Percentiles rank a stretch among this genome's conserved stretches.
These are phyloP conservation scores for Gracilaria domingensis DNA, from an alignment of 23 red algal species.

Conservation along the genomic window DNA sequence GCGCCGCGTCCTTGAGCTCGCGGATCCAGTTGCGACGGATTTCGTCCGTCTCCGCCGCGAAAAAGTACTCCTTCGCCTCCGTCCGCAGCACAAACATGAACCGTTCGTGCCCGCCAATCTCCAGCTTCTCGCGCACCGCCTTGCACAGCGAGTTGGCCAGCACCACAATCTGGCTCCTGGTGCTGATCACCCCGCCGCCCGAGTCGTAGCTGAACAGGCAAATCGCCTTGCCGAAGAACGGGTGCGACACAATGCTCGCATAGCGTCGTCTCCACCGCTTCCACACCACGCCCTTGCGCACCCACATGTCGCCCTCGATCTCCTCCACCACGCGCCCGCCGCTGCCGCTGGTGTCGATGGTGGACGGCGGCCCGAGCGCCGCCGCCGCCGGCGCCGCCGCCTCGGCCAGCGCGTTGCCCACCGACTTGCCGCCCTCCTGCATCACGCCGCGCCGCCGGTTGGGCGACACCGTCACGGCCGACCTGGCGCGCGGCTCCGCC, in stretches of 20 bases:
- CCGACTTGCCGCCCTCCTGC: slow-evolving; percentile 19
- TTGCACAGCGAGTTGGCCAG: slow-evolving; percentile 59
- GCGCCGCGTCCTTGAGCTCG: slow-evolving; percentile 59
- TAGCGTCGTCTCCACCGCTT: slow-evolving; percentile 73
- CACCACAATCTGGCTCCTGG: slow-evolving; percentile 66
- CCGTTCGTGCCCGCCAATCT: slow-evolving; percentile 57
- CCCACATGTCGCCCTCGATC: slow-evolving; percentile 83
- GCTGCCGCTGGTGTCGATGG: slow-evolving; percentile 70
- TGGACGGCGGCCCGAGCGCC: slow-evolving; percentile 38
- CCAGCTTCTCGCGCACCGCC: slow-evolving; percentile 50
- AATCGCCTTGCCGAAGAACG: slow-evolving; percentile 71
- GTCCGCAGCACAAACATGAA: slow-evolving; percentile 75
- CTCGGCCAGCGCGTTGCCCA: slow-evolving; percentile 24
- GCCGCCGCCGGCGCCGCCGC: background rate
- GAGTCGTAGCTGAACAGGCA: slow-evolving; percentile 79
- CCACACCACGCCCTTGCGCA: slow-evolving; percentile 73
- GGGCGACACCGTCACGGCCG: slow-evolving; percentile 61
- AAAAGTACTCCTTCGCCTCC: slow-evolving; percentile 66
- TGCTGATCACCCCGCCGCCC: slow-evolving; percentile 58
- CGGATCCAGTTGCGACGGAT: slow-evolving; percentile 58
- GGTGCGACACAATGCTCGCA: slow-evolving; percentile 76
- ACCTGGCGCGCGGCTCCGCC: slow-evolving; percentile 62
- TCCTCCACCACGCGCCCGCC: slow-evolving; percentile 70
- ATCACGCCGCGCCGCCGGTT: slow-evolving; percentile 22
- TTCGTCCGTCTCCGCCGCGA: slow-evolving; percentile 66